Base-by-base conservation (phyloP, 176 grass and related monocot species). In the Rhynchospora breviuscula region DNA sequence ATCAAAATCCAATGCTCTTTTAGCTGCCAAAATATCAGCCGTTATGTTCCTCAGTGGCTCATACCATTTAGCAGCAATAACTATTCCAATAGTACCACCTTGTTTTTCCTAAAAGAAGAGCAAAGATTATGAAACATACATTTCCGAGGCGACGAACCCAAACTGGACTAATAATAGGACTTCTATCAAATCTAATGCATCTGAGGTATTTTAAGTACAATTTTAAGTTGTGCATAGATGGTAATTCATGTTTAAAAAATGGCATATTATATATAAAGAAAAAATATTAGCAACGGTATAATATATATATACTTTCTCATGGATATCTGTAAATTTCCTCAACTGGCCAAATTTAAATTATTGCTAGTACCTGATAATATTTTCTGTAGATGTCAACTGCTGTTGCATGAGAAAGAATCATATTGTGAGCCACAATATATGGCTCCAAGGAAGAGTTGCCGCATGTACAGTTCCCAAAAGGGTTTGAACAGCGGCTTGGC, bases 71-170 rank as follows among this genome's bases (percentile, higher is more conserved):
- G 85, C 14, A 47, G 6, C 0, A 8, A 85, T 4, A 67, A 43
- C 1, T 67, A 92, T 89, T 64, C 90, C 90, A 85, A 92, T 87
- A 48, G 59, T 29, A 17, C 90, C 90, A 81, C 68, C 78, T 92
- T 89, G 90, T 51, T 62, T 85, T 3, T 29, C 53, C 87, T 69
- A 35, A 22, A 73, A 63, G 53, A 35, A 51, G 18, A 49, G 26
- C 19, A 82, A 31, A 60, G 49, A 79, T 83, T 14, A 19, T 44
- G 43, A 4, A 59, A 53, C 3, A 76, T 23, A 53, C 10, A 53
- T 76, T 19, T 2, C 47, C 46, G 17, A 53, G 23, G 1, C 26
- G 53, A 52, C 0, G 46, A 25, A 52, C 71, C 19, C 51, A 9
- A 75, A 76, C 10, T 49, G 46, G 19, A 76, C 17, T 14, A 6